phyloP scores from a whole-genome alignment of 768 basidiomycete species.

The Amanita muscaria region DNA sequence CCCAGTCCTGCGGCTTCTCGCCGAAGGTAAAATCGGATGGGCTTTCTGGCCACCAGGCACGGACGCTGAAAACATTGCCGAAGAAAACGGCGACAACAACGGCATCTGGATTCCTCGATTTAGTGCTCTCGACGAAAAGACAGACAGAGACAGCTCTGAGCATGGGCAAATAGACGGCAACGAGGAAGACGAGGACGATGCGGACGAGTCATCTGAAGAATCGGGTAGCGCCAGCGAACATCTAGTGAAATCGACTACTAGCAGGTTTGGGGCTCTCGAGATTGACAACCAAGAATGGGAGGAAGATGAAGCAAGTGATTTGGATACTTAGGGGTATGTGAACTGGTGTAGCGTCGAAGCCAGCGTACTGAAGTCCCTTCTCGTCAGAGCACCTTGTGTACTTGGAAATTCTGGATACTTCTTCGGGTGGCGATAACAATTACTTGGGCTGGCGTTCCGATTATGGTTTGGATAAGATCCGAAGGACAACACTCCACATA shows the following conservation, averaged over 20 bases:
- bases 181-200: slow-evolving; percentile 19
- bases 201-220: slow-evolving; percentile 16
- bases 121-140: slow-evolving; percentile 18
- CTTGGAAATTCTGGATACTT: too few species aligned
- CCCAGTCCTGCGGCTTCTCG: slow-evolving; percentile 80
- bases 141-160: slow-evolving; percentile 17
- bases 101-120: slow-evolving; percentile 54
- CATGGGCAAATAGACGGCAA: slow-evolving; percentile 14
- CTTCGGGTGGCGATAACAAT: too few species aligned
- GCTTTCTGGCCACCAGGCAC: slow-evolving; percentile 72
- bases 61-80: slow-evolving; percentile 17
- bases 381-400: background rate
- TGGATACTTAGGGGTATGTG: background rate
- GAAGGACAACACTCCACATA: too few species aligned
- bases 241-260: slow-evolving; percentile 9
- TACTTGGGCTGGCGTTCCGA: too few species aligned
- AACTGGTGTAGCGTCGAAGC: too few species aligned
- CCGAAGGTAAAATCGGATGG: slow-evolving; percentile 78
- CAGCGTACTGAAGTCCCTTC: background rate
- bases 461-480: too few species aligned
- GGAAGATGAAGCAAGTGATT: slow-evolving; percentile 16
- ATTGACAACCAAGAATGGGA: slow-evolving; percentile 26
- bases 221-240: too few species aligned
- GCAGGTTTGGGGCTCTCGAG: slow-evolving; percentile 5
- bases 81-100: slow-evolving; percentile 22